Evolutionary conservation across 345 rosid species (phyloP).

Genomic region (Psidium guajava): DNA sequence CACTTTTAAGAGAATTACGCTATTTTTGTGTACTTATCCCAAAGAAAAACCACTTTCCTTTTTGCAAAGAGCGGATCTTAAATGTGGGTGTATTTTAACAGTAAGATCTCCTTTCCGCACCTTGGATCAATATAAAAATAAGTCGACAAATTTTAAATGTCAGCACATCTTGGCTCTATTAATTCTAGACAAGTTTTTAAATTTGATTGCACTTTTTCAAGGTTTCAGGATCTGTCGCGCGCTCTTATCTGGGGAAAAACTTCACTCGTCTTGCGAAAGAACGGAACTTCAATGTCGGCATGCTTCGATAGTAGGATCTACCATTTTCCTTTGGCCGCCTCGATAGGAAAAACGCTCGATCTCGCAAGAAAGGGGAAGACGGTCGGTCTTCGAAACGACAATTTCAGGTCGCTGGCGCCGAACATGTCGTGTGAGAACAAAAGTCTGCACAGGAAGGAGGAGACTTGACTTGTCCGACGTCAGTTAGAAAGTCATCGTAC

Average conservation of each 20-base stretch:
- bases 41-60: too few relatives aligned
- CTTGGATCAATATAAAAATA: too few relatives aligned
- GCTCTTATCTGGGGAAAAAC: fast-evolving
- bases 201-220: fast-evolving
- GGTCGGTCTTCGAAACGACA: background rate
- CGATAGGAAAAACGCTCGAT: background rate
- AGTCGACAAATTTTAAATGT: too few relatives aligned
- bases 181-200: too few relatives aligned
- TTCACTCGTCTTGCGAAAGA: fast-evolving
- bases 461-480: background rate
- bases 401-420: background rate
- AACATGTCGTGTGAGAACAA: background rate
- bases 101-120: too few relatives aligned
- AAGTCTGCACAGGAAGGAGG: background rate
- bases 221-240: fast-evolving
- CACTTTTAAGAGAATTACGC: background rate
- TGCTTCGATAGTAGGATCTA: background rate
- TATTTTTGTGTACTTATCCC: too few relatives aligned
- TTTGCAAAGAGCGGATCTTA: too few relatives aligned
- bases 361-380: background rate
- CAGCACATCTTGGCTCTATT: too few relatives aligned
- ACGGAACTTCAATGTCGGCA: background rate
- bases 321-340: too few relatives aligned
- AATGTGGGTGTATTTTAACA: too few relatives aligned
- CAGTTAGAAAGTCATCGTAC: background rate